These are phyloP conservation scores for Ceratocystis harringtonii DNA, from an alignment of 2,329 filamentous ascomycete genomes.

Conservation along the genomic window DNA sequence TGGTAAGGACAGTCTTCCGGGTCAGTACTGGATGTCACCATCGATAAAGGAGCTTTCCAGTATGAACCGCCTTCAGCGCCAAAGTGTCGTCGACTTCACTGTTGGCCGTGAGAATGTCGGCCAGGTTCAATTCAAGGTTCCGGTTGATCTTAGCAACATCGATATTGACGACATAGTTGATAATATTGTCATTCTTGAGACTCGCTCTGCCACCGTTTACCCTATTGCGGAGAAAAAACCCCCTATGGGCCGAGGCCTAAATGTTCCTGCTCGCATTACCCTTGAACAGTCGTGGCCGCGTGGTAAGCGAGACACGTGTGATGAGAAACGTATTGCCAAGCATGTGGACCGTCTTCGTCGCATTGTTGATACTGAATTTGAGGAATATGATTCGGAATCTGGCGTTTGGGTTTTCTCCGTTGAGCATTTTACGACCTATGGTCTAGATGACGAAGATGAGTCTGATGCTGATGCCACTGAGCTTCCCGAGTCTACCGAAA, in stretches of 20 bases:
- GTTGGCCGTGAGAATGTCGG: constrained; percentile 76
- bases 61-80: constrained; percentile 67
- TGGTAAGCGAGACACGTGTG: constrained; percentile 37
- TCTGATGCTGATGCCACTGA: constrained; percentile 26
- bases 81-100: constrained; percentile 57
- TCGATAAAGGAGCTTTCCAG: constrained; percentile 56
- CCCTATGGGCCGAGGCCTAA: constrained; percentile 70
- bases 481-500: neutral
- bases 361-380: constrained; percentile 67
- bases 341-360: constrained; percentile 69
- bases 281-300: constrained; percentile 90
- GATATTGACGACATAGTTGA: constrained; percentile 68
- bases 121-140: constrained; percentile 62
- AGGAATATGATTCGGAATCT: constrained; percentile 61
- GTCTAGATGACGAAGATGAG: constrained; percentile 66
- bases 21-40: constrained; percentile 79
- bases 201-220: constrained; percentile 80
- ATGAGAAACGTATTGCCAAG: constrained; percentile 55
- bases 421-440: constrained; percentile 95
- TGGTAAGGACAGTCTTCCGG: constrained; percentile 38
- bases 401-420: constrained; percentile 87
- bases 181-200: constrained; percentile 58
- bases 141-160: constrained; percentile 68
- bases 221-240: constrained; percentile 63
- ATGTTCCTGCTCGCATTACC: constrained; percentile 76